Evolutionary conservation across 495 filamentous ascomycete species (phyloP).

Genomic region (Aspergillus baeticus): DNA sequence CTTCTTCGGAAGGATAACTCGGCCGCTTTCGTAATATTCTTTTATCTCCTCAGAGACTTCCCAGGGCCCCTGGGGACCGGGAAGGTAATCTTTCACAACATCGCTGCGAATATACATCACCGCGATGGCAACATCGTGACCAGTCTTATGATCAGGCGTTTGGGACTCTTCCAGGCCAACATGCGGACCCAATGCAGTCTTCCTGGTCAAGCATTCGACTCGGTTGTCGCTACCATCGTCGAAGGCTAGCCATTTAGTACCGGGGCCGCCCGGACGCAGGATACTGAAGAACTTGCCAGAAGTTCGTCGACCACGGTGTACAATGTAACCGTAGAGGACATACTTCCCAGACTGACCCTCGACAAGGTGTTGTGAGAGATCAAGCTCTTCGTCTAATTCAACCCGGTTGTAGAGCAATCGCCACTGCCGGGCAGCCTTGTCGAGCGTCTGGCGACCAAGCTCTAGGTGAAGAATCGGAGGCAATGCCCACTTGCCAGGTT

Average conservation of each 20-base stretch:
- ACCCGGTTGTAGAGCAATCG: conserved; percentile 57
- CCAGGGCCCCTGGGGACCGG: conserved; percentile 45
- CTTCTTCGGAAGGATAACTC: conserved; percentile 15
- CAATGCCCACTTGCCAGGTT: conserved; percentile 40
- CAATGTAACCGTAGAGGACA: conserved; percentile 60
- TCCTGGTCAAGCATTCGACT: conserved; percentile 57
- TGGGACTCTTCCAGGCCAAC: conserved; percentile 46
- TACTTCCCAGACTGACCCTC: conserved; percentile 44
- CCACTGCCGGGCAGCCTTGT: conserved; percentile 53
- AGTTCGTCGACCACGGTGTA: conserved; percentile 59
- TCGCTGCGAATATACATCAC: conserved; percentile 59
- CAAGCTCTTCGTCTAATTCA: conserved; percentile 52
- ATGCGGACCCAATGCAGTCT: conserved; percentile 54
- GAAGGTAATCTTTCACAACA: conserved; percentile 40
- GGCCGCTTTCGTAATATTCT: conserved; percentile 39
- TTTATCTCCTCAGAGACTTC: conserved; percentile 33
- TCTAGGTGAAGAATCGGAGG: conserved; percentile 58
- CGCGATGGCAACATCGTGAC: conserved; percentile 57
- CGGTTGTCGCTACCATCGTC: conserved; percentile 53
- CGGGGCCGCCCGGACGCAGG: conserved; percentile 56
- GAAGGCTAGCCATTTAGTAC: conserved; percentile 59
- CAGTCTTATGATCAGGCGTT: conserved; percentile 43
- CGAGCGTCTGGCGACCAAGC: conserved; percentile 56
- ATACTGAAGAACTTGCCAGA: conserved; percentile 63
- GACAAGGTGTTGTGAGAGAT: conserved; percentile 38